Base-by-base conservation (phyloP, 2,329 filamentous ascomycete species). In the Pyrenophora graminea region DNA sequence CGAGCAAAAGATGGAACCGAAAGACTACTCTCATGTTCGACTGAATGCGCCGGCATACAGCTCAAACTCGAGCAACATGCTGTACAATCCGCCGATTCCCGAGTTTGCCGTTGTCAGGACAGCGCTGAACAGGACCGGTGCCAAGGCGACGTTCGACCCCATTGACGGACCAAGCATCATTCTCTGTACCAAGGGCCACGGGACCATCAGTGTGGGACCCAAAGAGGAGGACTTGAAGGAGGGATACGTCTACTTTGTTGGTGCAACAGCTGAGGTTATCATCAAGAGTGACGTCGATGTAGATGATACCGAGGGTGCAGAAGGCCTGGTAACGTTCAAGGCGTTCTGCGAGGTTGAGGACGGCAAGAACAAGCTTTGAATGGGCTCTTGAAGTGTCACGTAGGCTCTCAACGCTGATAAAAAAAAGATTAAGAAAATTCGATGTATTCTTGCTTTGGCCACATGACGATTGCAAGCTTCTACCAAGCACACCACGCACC, bases 31-130 rank as follows among this genome's bases (percentile, higher is more conserved):
- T 1, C 96, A 94, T 69, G 88, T 83, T 10, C 90, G 87, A 2
- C 80, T 97, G 47, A 95, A 96, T 73, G 83, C 85, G n/a, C 75
- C 80, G 0, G 91, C 87, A 6, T 97, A 96, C 77, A 89, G 85
- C 56, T 91, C 88, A 5, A 85, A 80, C 42, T 93, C 90, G 2
- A 80, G 84, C 6, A 83, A 85, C 3, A 78, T 83, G 8, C 82
- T 97, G 13, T 99, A 99, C 74, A 90, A 99, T 68, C 94, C 94
- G 0, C 94, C 94, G 0, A 99, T 99, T 58, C 90, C 96, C 45
- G 94, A 99, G 71, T 99, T 99, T 74, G 88, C 86, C 60, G 93
- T 99, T 13, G 85, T 97, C 39, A 87, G 90, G 66, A 88, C 89
- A 0, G 83, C 88, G 9, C 79, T 99, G 31, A 88, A 87, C 60